Conservation (phyloP, 2,329 filamentous ascomycete species). For the Colletotrichum tanaceti region DNA sequence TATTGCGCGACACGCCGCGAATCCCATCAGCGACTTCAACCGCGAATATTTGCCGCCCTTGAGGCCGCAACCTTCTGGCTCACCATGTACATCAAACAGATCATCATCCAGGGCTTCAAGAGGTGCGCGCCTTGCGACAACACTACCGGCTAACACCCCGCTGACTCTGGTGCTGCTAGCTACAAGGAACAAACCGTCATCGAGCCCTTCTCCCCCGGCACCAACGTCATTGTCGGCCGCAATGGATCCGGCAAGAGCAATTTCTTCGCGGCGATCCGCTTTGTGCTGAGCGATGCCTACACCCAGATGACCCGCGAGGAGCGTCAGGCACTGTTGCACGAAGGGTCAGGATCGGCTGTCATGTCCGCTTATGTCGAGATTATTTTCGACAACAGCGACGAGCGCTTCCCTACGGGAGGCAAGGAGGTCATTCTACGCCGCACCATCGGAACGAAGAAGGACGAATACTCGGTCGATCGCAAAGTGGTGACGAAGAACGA, state of each 20-base stretch:
- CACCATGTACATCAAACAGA: conserved; percentile 98
- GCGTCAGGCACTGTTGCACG: conserved; percentile 94
- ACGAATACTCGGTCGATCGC: conserved; percentile 97
- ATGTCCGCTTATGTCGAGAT: conserved; percentile 99
- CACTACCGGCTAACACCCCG: conserved; percentile 43
- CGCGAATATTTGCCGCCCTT: conserved; percentile 36
- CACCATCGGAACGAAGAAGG: conserved; percentile 97
- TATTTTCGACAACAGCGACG: conserved; percentile 97
- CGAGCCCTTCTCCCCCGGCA: conserved; percentile 96
- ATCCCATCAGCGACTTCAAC: conserved; percentile 30
- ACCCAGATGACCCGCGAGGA: conserved; percentile 96
- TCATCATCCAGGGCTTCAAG: conserved; percentile 99
- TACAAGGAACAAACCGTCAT: conserved; percentile 99
- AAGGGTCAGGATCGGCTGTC: conserved; percentile 96
- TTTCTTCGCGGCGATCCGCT: conserved; percentile 98
- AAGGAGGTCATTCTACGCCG: conserved; percentile 90
- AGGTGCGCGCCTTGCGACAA: conserved; percentile 67
- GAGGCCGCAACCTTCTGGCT: conserved; percentile 31
- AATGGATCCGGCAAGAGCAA: conserved; percentile 99
- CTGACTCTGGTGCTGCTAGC: conserved; percentile 59
- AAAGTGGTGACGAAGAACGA: conserved; percentile 96
- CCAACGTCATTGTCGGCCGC: conserved; percentile 98
- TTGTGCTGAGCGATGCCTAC: conserved; percentile 97
- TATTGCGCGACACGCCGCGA: conserved; percentile 26
- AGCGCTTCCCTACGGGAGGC: conserved; percentile 92